Conservation (phyloP, 352 stramenopile genomes). For the Globisporangium ultimum region DNA sequence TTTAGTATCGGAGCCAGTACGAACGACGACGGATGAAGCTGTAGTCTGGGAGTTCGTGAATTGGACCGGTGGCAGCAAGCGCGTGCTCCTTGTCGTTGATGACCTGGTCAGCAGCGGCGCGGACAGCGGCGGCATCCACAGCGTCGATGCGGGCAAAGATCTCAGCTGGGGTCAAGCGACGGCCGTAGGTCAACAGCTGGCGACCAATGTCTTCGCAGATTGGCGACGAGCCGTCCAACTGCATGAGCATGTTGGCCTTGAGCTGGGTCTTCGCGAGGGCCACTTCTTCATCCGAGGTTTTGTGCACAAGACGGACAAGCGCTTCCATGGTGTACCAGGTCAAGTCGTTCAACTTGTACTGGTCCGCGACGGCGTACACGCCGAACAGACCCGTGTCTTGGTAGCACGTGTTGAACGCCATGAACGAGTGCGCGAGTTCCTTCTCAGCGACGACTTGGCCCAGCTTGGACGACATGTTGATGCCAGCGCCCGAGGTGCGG, state of each 20-base stretch:
- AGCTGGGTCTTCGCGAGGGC: conserved; percentile 98
- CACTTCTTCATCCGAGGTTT: conserved; percentile 97
- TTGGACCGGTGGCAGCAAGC: conserved; percentile 95
- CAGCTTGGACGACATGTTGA: conserved; percentile 96
- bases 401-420: conserved; percentile 99
- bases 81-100: conserved; percentile 99
- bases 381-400: conserved; percentile 99
- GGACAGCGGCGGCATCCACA: conserved; percentile 95
- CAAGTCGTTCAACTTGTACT: conserved; percentile 95
- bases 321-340: conserved; percentile 94
- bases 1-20: conserved; percentile 96
- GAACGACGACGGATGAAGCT: conserved; percentile 99
- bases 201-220: conserved; percentile 99
- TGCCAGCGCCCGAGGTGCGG: conserved; percentile 88
- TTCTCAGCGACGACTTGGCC: conserved; percentile 95
- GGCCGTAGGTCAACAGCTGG: conserved; percentile 96
- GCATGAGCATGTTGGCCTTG: conserved; percentile 99
- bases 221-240: conserved; percentile 97
- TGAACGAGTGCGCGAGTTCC: conserved; percentile 97
- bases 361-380: conserved; percentile 95
- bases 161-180: conserved; percentile 97
- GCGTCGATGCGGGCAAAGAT: conserved; percentile 99
- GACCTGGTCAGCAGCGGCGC: conserved; percentile 78
- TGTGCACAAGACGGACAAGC: conserved; percentile 94
- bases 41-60: conserved; percentile 99